Percentiles rank a stretch among this genome's conserved stretches.
These are phyloP conservation scores for Eragrostis tef DNA, from an alignment of 202 grass and related monocot species.

Conservation along the genomic window DNA sequence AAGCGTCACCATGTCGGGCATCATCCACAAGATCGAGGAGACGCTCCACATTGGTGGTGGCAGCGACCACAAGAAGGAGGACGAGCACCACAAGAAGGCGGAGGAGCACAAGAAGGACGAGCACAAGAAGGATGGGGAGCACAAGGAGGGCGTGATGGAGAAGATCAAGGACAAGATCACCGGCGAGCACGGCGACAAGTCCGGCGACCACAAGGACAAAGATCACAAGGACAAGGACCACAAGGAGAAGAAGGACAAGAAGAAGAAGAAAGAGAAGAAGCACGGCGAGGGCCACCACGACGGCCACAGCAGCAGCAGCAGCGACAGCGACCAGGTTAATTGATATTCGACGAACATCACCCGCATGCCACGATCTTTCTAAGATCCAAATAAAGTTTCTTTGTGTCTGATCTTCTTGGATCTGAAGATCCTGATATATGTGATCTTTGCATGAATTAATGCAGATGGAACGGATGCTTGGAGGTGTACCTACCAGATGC, in stretches of 20 bases:
- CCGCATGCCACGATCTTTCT: background rate
- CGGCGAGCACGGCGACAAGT: constrained; percentile 53
- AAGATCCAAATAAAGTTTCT: too few relatives aligned
- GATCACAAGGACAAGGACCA: constrained; percentile 33
- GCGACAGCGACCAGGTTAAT: constrained; percentile 61
- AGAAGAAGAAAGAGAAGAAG: constrained; percentile 78
- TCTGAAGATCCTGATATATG: constrained; percentile 3
- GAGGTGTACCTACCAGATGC: background rate
- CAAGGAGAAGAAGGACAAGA: constrained; percentile 67
- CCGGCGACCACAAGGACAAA: constrained; percentile 50
- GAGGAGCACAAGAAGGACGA: constrained; percentile 52
- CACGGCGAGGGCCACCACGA: constrained; percentile 58
- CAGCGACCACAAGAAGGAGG: constrained; percentile 63
- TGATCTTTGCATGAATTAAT: background rate
- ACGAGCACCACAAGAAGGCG: constrained; percentile 56
- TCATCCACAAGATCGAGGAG: constrained; percentile 92
- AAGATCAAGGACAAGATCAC: constrained; percentile 83
- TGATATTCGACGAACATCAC: background rate
- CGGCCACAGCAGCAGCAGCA: constrained; percentile 73
- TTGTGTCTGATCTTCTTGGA: constrained; percentile 13
- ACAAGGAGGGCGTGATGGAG: constrained; percentile 66
- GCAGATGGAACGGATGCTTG: constrained; percentile 9
- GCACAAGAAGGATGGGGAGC: constrained; percentile 58
- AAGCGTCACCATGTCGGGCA: constrained; percentile 67
- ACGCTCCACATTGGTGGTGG: constrained; percentile 80